phyloP scores from a whole-genome alignment of 2,329 filamentous ascomycete genomes.

The Pseudogymnoascus sp. region DNA sequence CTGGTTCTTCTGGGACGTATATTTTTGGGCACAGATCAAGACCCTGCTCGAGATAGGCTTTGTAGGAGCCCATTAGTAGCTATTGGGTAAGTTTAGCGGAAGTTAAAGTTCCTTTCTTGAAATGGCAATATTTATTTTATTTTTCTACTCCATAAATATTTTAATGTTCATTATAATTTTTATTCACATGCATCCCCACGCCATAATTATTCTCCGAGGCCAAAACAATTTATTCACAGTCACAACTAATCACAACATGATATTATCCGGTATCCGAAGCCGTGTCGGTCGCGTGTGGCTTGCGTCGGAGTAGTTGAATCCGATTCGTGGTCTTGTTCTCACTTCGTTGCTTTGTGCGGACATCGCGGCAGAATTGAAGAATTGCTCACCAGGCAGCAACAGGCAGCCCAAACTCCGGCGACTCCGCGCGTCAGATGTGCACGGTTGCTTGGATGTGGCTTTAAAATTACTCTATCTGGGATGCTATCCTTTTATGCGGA shows the following conservation, averaged over 20 bases:
- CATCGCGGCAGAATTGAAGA: background rate
- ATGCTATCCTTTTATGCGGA: background rate
- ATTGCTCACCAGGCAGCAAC: background rate
- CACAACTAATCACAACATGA: background rate
- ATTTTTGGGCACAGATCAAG: background rate
- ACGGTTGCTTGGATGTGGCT: background rate
- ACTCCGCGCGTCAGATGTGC: background rate
- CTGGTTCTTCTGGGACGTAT: background rate
- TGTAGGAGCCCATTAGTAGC: background rate
- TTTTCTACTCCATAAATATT: background rate
- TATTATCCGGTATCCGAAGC: background rate
- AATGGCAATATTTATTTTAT: background rate
- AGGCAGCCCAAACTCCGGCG: background rate
- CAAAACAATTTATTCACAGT: background rate
- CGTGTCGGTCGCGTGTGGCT: background rate
- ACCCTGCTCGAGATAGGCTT: background rate
- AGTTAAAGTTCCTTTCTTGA: background rate
- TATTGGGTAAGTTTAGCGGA: background rate
- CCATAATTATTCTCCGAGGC: background rate
- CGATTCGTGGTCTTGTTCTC: constrained; percentile 3
- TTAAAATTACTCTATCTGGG: background rate
- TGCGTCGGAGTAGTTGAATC: background rate
- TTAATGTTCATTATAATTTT: background rate
- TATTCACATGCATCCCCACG: background rate
- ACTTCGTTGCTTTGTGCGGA: background rate